Base-by-base conservation (phyloP, 164 flowering plant genomes). In the Malania oleifera region DNA sequence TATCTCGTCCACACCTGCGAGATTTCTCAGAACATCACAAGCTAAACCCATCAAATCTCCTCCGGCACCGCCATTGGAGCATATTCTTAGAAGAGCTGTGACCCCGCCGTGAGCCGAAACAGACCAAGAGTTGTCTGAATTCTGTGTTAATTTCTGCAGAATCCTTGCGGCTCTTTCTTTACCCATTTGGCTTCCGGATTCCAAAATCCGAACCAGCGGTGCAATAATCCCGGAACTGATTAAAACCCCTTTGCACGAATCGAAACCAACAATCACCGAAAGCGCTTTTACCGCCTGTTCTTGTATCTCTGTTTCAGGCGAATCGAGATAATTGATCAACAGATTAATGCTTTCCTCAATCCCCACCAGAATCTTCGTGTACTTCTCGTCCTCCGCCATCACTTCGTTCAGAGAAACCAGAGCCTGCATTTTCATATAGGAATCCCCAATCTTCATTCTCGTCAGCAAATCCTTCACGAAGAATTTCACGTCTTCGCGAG, bases 41-140 rank as follows among this genome's bases (percentile, higher is more conserved):
- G 82, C 80, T 27, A 73, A 57, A 56, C 74, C 57, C 19, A 82
- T 57, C 64, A 78, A 55, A 39, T 78, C 89, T 17, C 66, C 75
- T 15, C 57, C 53, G 10, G 20, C 41, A 57, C 72, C 73, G 24
- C 59, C 74, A 50, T 41, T 57, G 3, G 56, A 22, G 54, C 96
- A 88, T 1, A 86, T 70, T 37, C 74, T 82, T 49, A 93, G 52
- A 66, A 88, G 57, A 2, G 78, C 84, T 7, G 95, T 82, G 10
- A 86, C 96, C 4, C 97, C 99, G 7, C 95, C 99, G 48, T 90
- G 85, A 58, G 96, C 92, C 0, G 97, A 88, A 54, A 93, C 80
- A 0, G 87, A 81, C 97, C 99, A 93, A 1, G 81, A 91, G 66
- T 88, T 93, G 15, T 90, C 86, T 0, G 89, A 76, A 70, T 88